Evolutionary conservation across 2,329 filamentous ascomycete genomes (phyloP).

Genomic region (Bipolaris victoriae): DNA sequence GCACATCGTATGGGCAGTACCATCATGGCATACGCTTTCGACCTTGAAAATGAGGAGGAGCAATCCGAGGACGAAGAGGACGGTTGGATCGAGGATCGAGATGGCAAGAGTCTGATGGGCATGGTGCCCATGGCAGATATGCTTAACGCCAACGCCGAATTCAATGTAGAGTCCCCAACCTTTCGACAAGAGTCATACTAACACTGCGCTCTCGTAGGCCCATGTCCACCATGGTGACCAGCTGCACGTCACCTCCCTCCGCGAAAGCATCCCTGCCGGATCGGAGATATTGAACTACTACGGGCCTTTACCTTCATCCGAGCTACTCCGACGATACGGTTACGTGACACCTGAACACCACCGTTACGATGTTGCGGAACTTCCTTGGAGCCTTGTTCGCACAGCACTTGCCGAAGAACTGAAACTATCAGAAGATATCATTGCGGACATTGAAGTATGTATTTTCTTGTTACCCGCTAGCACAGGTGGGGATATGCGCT

Average conservation of each 20-base stretch:
- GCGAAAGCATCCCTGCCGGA: constrained; percentile 9
- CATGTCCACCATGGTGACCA: constrained; percentile 33
- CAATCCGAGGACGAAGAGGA: constrained; percentile 30
- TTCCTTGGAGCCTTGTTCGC: constrained; percentile 22
- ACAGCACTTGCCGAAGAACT: constrained; percentile 14
- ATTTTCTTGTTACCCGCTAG: background rate
- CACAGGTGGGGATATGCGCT: background rate
- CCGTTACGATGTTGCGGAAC: constrained; percentile 29
- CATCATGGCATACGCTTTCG: constrained; percentile 34
- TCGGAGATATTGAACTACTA: constrained; percentile 34
- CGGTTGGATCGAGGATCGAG: constrained; percentile 33
- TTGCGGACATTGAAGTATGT: constrained; percentile 15
- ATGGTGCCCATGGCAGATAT: constrained; percentile 38
- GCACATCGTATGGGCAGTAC: constrained; percentile 33
- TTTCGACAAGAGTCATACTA: background rate
- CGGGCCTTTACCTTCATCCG: constrained; percentile 30
- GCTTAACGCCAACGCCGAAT: constrained; percentile 32
- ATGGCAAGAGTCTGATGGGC: constrained; percentile 28
- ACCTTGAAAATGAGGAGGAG: constrained; percentile 27
- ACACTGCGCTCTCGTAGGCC: constrained; percentile 10
- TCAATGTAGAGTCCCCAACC: constrained; percentile 21
- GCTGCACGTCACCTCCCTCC: constrained; percentile 8
- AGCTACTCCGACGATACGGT: constrained; percentile 31
- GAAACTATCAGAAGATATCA: constrained; percentile 3
- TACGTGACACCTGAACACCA: constrained; percentile 30